These are phyloP conservation scores for Yamadazyma diddensiae DNA, from an alignment of 1,139 yeast species.

Conservation along the genomic window DNA sequence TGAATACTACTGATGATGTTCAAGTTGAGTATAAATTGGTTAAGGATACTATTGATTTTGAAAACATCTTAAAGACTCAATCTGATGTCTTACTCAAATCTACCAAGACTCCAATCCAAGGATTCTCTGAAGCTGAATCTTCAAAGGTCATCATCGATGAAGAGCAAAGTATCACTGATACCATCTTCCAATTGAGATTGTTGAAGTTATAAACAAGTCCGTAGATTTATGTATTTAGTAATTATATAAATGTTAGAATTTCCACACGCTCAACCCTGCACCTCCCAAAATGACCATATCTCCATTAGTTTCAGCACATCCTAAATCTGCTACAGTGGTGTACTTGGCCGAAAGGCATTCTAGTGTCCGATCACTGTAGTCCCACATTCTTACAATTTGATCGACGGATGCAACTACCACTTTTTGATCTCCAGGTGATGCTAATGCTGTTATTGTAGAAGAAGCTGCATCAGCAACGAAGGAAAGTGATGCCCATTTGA, in stretches of 20 bases:
- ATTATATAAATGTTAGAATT: constrained; percentile 3
- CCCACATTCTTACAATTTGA: constrained; percentile 73
- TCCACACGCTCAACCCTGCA: constrained; percentile 65
- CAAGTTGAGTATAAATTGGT: constrained; percentile 73
- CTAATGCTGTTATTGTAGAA: constrained; percentile 75
- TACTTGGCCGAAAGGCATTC: constrained; percentile 43
- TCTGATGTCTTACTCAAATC: constrained; percentile 70
- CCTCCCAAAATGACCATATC: constrained; percentile 58
- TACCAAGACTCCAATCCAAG: constrained; percentile 60
- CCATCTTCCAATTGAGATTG: constrained; percentile 76
- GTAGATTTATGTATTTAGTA: constrained; percentile 1
- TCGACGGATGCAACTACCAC: constrained; percentile 68
- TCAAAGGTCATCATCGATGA: constrained; percentile 73
- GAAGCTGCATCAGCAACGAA: constrained; percentile 67
- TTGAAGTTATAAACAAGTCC: constrained; percentile 47
- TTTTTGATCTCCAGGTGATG: constrained; percentile 19
- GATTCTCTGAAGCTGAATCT: constrained; percentile 34
- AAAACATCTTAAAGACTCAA: constrained; percentile 61
- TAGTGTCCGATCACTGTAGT: constrained; percentile 28
- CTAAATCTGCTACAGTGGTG: constrained; percentile 90
- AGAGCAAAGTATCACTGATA: constrained; percentile 86
- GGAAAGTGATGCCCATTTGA: constrained; percentile 22
- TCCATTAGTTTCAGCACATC: constrained; percentile 51
- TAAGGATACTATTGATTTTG: constrained; percentile 71
- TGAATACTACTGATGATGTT: constrained; percentile 94